Base-by-base conservation (phyloP, 2,329 filamentous ascomycete genomes). In the Colletotrichum graminicola region DNA sequence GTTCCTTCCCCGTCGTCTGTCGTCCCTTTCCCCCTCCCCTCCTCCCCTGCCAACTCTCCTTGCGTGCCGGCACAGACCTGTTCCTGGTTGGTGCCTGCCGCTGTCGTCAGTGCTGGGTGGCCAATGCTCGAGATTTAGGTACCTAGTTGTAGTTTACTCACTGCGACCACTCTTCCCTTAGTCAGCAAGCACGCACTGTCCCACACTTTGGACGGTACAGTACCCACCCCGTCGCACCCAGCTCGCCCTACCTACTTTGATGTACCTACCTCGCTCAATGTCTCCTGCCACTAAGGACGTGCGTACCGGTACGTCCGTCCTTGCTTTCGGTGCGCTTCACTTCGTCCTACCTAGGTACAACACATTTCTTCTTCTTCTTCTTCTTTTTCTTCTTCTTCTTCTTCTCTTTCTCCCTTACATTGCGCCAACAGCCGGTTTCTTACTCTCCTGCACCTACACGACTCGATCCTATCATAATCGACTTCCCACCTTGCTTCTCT, bases 281-380 rank as follows among this genome's bases (percentile, higher is more conserved):
- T n/a, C 3, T 23, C 14, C 26, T 26, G 49, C 14, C 39, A 18
- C 54, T 11, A n/a, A 23, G 54, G 55, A 57, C 55, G 32, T 41
- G 55, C 51, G 51, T 18, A 34, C 34, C 51, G 51, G 29, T 54
- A 23, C 47, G 8, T 26, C 29, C 29, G 29, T 29, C 29, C 29
- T 29, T 49, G 34, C 34, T 14, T 39, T 51, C 16, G 43, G 32
- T 41, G 62, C 67, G 67, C 63, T 67, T 67, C 67, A 62, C 52
- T 52, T 56, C 61, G 8, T 36, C 34, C 10, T 39, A 2, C 11
- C 39, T 11, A 41, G 36, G 36, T 43, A 43, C 41, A 41, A 39
- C 11, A 39, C 1, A 7, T 34, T 34, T 7, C 10, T 34, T 7
- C 36, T 39, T 11, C 36, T 41, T 12, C 64, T 8, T 8, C 18